A percentile compares a stretch with the other conserved stretches of the same genome.
These are phyloP conservation scores for Vitrella brassicaformis DNA, from an alignment of 73 alveolate genomes.

Conservation along the genomic window DNA sequence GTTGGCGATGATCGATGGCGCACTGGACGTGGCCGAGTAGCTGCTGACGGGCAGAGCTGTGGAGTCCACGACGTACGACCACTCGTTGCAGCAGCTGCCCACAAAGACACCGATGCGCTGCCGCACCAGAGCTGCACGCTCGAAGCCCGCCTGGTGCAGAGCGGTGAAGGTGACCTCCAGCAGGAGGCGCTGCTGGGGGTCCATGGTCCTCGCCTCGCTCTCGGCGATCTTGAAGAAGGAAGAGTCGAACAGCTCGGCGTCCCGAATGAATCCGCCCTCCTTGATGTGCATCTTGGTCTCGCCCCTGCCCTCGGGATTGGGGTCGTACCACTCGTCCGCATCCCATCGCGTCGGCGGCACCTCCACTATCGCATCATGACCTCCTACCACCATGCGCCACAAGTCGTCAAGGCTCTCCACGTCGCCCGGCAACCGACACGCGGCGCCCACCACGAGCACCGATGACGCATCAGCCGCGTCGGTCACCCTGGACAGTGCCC, in stretches of 20 bases:
- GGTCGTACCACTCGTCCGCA: slow-evolving; percentile 23
- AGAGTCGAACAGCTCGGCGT: slow-evolving; percentile 22
- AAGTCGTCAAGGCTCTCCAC: neutral
- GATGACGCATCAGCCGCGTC: neutral
- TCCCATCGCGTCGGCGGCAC: slow-evolving; percentile 35
- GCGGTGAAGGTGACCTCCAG: neutral
- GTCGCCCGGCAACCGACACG: neutral
- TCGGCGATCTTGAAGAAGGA: slow-evolving; percentile 17
- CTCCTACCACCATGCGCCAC: neutral
- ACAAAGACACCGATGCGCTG: neutral
- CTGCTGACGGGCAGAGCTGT: too few relatives aligned
- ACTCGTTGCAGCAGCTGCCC: neutral
- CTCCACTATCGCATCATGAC: slow-evolving; percentile 25
- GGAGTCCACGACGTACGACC: too few relatives aligned
- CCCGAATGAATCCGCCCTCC: slow-evolving; percentile 2
- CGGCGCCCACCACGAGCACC: neutral
- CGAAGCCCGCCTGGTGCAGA: neutral
- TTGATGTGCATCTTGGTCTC: slow-evolving; percentile 16
- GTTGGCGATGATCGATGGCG: neutral
- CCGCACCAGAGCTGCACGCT: neutral
- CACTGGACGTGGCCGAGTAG: neutral
- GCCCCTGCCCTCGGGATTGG: slow-evolving; percentile 33
- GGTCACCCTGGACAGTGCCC: too few relatives aligned
- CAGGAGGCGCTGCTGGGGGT: slow-evolving; percentile 33
- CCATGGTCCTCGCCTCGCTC: slow-evolving; percentile 35